Conservation (phyloP, 331 rosid species). For the Dryas integrifolia region DNA sequence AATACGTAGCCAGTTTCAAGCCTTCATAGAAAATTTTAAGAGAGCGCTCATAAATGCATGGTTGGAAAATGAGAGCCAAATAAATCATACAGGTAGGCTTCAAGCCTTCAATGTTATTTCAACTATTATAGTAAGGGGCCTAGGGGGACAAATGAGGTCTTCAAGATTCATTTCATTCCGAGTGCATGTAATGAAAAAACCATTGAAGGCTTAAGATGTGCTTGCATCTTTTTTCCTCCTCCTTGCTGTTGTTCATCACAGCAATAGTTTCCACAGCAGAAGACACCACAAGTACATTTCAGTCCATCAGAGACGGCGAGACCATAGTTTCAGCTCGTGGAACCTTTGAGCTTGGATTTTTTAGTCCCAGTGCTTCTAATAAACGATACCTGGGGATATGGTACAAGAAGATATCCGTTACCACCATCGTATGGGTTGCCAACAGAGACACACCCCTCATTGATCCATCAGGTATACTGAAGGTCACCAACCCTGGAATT, state of each 20-base stretch:
- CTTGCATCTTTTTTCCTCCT: neutral
- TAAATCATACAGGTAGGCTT: neutral
- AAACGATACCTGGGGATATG: conserved; percentile 12
- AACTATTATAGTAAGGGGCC: neutral
- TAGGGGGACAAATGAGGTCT: neutral
- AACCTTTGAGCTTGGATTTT: conserved; percentile 15
- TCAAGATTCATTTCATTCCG: neutral
- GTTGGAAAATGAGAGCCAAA: too few relatives aligned
- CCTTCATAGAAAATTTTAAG: too few relatives aligned
- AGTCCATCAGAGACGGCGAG: conserved; percentile 10
- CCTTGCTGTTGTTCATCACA: neutral
- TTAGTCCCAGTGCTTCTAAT: neutral
- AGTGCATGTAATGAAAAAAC: neutral
- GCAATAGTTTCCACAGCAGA: neutral
- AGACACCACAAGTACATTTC: conserved; percentile 8
- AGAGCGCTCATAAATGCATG: too few relatives aligned
- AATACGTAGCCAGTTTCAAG: too few relatives aligned
- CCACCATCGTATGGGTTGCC: conserved; percentile 6
- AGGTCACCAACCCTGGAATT: neutral
- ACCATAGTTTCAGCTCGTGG: conserved; percentile 10
- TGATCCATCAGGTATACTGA: conserved; percentile 11
- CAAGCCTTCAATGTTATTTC: neutral
- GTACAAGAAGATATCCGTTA: neutral
- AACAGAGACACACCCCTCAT: neutral
- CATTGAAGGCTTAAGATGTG: neutral